phyloP scores from a whole-genome alignment of 805 yeast species.

The Pichia thaimueangensis region DNA sequence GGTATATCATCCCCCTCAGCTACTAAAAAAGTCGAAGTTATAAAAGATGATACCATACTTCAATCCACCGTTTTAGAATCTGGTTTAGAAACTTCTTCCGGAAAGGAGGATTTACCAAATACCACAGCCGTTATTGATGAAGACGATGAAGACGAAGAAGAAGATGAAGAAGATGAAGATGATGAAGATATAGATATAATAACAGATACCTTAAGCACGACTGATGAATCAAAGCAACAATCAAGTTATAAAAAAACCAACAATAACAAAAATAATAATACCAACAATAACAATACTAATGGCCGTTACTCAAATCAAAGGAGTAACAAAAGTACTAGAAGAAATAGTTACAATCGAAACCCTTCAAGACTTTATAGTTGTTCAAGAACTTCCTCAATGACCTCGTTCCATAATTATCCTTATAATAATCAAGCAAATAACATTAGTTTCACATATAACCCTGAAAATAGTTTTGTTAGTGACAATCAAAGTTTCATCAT shows the following conservation, averaged over 20 bases:
- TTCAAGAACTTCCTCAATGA: conserved; percentile 2
- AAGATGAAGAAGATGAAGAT: conserved; percentile 3
- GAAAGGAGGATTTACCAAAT: too few species aligned
- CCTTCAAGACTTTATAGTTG: not conserved
- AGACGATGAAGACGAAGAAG: conserved; percentile 1
- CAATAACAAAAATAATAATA: not conserved
- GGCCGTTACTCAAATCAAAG: not conserved
- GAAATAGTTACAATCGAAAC: not conserved
- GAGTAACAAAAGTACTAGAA: not conserved
- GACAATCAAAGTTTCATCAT: not conserved
- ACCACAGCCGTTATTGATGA: not conserved
- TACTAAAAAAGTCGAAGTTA: conserved; percentile 4
- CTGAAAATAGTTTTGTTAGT: not conserved
- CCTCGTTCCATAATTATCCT: conserved; percentile 1
- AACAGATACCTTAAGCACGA: conserved; percentile 1
- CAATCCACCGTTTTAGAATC: too few species aligned
- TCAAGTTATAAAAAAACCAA: not conserved
- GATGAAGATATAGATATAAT: conserved; percentile 11
- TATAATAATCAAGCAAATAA: not conserved
- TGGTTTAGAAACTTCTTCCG: too few species aligned
- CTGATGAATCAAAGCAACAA: too few species aligned
- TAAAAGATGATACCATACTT: too few species aligned
- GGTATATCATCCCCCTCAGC: conserved; percentile 14
- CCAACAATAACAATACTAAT: too few species aligned
- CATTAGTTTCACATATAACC: not conserved